Conservation (phyloP, 306 rosid genomes). For the Prosopis cineraria region DNA sequence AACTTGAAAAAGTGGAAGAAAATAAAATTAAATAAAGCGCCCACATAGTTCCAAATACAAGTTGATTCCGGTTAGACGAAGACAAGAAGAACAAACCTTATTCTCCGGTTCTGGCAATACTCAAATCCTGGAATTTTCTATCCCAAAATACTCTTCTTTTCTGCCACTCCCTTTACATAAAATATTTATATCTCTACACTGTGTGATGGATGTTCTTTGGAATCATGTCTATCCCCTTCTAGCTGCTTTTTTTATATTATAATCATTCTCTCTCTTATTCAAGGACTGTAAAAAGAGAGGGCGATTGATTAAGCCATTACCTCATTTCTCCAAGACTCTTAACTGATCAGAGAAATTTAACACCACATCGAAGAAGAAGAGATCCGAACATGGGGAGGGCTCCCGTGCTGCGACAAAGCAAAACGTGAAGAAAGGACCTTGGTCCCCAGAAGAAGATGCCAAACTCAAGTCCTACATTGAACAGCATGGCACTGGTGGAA, state of each 20-base stretch:
- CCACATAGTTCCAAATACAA: slow-evolving; percentile 14
- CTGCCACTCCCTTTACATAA: slow-evolving; percentile 40
- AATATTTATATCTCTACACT: slow-evolving; percentile 8
- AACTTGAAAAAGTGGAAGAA: neutral
- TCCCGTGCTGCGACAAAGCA: slow-evolving; percentile 97
- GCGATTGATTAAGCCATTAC: neutral
- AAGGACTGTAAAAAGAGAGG: slow-evolving; percentile 12
- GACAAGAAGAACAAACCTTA: slow-evolving; percentile 80
- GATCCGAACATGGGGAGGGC: slow-evolving; percentile 83
- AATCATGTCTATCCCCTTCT: slow-evolving; percentile 50
- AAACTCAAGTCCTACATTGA: slow-evolving; percentile 89
- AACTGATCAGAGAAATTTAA: neutral
- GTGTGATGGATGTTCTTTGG: slow-evolving; percentile 42
- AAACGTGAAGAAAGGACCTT: slow-evolving; percentile 96
- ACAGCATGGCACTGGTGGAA: slow-evolving; percentile 80
- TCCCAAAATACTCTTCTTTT: slow-evolving; percentile 36
- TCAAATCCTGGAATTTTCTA: slow-evolving; percentile 49
- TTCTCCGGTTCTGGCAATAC: slow-evolving; percentile 57
- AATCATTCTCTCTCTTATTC: slow-evolving; percentile 13
- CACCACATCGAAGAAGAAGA: neutral
- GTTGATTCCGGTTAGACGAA: slow-evolving; percentile 59
- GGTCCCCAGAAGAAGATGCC: slow-evolving; percentile 90
- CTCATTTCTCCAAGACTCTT: no score
- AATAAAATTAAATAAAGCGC: neutral
- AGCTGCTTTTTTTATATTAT: slow-evolving; percentile 35